Base-by-base conservation (phyloP, 768 basidiomycete species). In the Fomitopsis pulvina region DNA sequence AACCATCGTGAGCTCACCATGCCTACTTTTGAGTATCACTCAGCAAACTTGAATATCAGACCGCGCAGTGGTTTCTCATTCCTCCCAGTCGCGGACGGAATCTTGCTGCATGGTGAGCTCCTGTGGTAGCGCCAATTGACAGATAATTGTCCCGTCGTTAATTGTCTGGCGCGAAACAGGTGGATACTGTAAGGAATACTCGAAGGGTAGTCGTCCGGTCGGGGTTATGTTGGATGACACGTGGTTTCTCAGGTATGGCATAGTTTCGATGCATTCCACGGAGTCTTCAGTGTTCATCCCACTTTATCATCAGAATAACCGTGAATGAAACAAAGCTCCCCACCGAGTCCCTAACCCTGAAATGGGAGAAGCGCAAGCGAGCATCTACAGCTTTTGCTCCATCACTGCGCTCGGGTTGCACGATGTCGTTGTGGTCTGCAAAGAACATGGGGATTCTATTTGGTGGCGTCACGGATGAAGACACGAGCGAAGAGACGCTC, bases 201-300 rank as follows among this genome's bases (percentile, higher is more conserved):
- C 67, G 20, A 92, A 93, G 61, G 90, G 91, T 2, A 90, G 91
- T 60, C 80, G 87, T 1, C 83, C 87, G 0, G 69, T 90, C 11
- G 92, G 92, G 0, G 72, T 92, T n/a, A 91, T 88, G 70, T 73
- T 94, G 5, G 89, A 92, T 16, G 92, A 96, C 60, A 90, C 87
- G 0, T 96, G 92, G 93, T 72, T 92, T 46, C 73, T 96, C 5
- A 78, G 79, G 85, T 88, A 48, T 2, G 76, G 65, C 11, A 14
- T 12, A 38, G 57, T 66, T 41, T 32, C 22, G 28, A 25, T 38
- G 22, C 14, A 45, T 30, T 44, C n/a, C 21, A 39, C 24, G 45
- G 37, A 7, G 32, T 9, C 26, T 10, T 4, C 22, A 30, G 60
- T 32, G 45, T 21, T 2, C 32, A 18, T 18, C 45, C n/a, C 14